Conservation (phyloP, 1,139 yeast genomes). For the Blastobotrys proliferans region DNA sequence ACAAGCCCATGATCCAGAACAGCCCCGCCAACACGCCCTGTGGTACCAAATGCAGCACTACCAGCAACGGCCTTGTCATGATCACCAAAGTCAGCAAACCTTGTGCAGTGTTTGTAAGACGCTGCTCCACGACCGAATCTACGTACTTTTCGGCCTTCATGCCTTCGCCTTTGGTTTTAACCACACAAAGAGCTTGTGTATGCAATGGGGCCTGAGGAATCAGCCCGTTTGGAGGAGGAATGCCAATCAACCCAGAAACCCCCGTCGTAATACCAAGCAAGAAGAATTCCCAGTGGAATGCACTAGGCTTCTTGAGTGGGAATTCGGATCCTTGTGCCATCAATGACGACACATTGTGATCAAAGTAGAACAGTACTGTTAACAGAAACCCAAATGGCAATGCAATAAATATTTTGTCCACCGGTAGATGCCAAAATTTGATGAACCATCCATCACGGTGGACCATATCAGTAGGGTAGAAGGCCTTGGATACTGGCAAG, state of each 20-base stretch:
- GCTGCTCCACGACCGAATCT: conserved; percentile 75
- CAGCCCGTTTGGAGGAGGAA: conserved; percentile 94
- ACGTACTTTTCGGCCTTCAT: conserved; percentile 27
- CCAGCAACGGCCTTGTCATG: conserved; percentile 83
- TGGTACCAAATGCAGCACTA: conserved; percentile 81
- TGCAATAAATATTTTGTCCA: conserved; percentile 78
- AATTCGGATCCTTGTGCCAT: conserved; percentile 84
- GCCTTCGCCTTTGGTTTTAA: conserved; percentile 33
- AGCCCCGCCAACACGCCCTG: conserved; percentile 91
- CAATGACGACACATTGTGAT: conserved; percentile 88
- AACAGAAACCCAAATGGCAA: conserved; percentile 85
- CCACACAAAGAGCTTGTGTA: conserved; percentile 70
- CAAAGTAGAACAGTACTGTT: conserved; percentile 83
- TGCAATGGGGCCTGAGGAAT: conserved; percentile 97
- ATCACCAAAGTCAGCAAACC: conserved; percentile 80
- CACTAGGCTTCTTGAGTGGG: conserved; percentile 78
- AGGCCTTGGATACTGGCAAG: conserved; percentile 70
- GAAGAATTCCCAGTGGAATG: conserved; percentile 91
- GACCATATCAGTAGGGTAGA: conserved; percentile 58
- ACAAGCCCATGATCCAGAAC: conserved; percentile 88
- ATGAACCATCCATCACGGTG: conserved; percentile 62
- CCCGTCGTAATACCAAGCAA: conserved; percentile 85
- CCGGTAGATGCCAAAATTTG: conserved; percentile 70
- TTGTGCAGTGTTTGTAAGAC: conserved; percentile 78
- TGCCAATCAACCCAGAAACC: conserved; percentile 76